Evolutionary conservation across 208 protist species (phyloP), one percentile per base, ranked within the genome.

Genomic region (Crithidia expoeki): DNA sequence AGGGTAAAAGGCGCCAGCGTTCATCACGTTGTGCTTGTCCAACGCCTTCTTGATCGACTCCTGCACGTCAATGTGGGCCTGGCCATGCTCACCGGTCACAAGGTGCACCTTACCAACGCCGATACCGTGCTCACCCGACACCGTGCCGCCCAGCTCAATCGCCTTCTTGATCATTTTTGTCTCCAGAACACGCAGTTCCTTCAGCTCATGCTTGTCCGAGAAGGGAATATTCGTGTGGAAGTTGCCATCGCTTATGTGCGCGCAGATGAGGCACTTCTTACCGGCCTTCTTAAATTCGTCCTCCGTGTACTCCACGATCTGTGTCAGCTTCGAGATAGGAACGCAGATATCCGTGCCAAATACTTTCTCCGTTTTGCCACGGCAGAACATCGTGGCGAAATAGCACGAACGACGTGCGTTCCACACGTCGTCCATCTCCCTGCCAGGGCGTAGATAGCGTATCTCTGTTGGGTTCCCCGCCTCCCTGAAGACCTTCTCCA

Each of bases 211-310:
- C 19, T 79, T 75, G 42, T 64, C 63, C 14, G 75, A 23, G 44
- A 90, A 92, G 3, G 93, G 78, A 28, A 96, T 79, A 52, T 82
- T 81, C 27, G 84, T n/a, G 64, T 98, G 95, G 59, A 95, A 98
- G 66, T 98, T 98, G 25, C 93, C 94, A 74, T 97, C 91, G 55
- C 83, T 89, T 42, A 95, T 92, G 79, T 97, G 95, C 30, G 86
- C 90, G 55, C 90, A 84, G 6, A 96, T 68, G 28, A 83, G 69
- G n/a, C 81, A 79, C 0, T 79, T 42, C 25, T 73, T 51, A 2
- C 61, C 61, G 0, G 52, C 60, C 25, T 81, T 59, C 10, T 30
- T 65, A 33, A 97, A 84, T 50, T 94, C 84, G n/a, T 76, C 62
- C 63, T 95, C 88, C 4, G 87, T 97, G 51, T 79, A 81, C 38